Base-by-base conservation (phyloP, 2,329 filamentous ascomycete genomes). In the Fusarium torreyae region DNA sequence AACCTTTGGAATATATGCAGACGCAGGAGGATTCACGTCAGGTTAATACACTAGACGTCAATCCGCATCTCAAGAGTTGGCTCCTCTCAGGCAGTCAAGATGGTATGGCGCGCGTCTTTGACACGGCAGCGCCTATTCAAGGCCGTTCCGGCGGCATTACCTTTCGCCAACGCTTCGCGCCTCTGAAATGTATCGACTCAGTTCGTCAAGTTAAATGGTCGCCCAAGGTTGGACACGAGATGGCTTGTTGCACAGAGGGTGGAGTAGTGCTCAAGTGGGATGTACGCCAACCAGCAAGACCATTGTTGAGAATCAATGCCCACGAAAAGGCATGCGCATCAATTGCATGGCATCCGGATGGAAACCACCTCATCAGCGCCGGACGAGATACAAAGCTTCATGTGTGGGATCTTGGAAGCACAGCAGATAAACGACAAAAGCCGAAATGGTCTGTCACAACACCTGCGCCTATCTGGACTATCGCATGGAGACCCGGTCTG, bases 311-410 rank as follows among this genome's bases (percentile, higher is more conserved):
- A 68, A 87, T 91, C 70, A 86, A 87, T 31, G 89, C 87, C 0
- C 89, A 91, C 72, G 86, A 89, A 58, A 88, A 86, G 66, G 82
- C 86, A 1, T 88, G 87, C 71, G 82, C 86, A 3, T 84, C 87
- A 1, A 87, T 91, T 43, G 85, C 87, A 5, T 92, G 90, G 90
- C 90, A 92, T 69, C 87, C 88, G 0, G 89, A 92, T 73, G 90
- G 89, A 15, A 83, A 86, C n/a, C 88, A 92, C 70, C 78, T 91
- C 13, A 83, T 89, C 49, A 91, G 88, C 66, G 88, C 86, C 6
- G 89, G 89, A 8, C 81, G 85, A 68, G 90, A 92, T 74, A 85
- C 84, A 62, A 86, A 85, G 54, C 86, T 89, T 39, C 84, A 89
- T 70, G 86, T 91, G 7, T 92, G 90, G 90, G 88, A 92, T 71